Conservation (phyloP, 805 yeast species). For the Millerago galiae region DNA sequence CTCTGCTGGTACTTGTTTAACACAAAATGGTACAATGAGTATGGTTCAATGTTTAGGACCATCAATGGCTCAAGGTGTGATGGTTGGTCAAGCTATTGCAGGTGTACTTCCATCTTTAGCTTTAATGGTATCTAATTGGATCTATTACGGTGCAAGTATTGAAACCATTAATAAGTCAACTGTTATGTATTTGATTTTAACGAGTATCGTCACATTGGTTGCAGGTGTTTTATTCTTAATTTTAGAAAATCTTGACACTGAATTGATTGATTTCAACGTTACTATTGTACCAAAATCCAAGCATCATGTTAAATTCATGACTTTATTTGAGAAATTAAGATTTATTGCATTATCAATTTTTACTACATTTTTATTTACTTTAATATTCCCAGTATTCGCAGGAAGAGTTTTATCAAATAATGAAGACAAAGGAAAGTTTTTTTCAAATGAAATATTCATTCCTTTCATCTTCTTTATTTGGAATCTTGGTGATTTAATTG, state of each 20-base stretch:
- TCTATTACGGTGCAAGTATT: constrained; percentile 15
- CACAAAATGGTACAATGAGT: constrained; percentile 91
- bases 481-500: constrained; percentile 85
- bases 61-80: constrained; percentile 77
- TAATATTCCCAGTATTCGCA: constrained; percentile 88
- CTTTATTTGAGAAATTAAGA: constrained; percentile 56
- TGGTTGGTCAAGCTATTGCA: constrained; percentile 93
- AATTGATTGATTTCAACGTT: constrained; percentile 15
- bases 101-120: constrained; percentile 87
- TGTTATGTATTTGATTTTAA: constrained; percentile 41
- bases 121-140: constrained; percentile 46
- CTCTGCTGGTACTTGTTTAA: constrained; percentile 69
- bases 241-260: constrained; percentile 22
- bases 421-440: constrained; percentile 19
- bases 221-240: constrained; percentile 36
- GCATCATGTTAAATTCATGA: constrained; percentile 49
- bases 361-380: constrained; percentile 63
- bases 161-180: constrained; percentile 7
- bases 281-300: constrained; percentile 6
- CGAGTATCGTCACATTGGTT: constrained; percentile 39
- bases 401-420: constrained; percentile 52
- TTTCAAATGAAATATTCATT: constrained; percentile 40
- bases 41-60: constrained; percentile 72
- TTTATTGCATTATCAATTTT: constrained; percentile 65
- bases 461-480: constrained; percentile 80